phyloP scores from a whole-genome alignment of 1,139 yeast species.

The Protomyces inundatus region DNA sequence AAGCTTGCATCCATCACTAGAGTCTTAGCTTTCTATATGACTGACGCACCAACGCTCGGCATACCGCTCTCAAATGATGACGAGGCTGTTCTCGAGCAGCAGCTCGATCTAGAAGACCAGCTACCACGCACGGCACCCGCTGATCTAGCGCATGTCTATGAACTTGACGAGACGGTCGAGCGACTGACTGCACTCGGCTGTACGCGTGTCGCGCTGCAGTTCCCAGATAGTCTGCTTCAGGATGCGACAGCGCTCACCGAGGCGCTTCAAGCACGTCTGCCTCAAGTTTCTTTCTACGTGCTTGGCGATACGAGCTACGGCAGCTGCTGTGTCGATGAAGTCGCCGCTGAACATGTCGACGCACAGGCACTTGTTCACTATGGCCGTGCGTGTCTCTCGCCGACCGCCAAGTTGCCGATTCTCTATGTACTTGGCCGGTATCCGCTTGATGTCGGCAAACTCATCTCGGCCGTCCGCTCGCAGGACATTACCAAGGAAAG shows the following conservation, averaged over 20 bases:
- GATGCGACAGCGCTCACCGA: slow-evolving; percentile 63
- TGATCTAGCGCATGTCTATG: slow-evolving; percentile 20
- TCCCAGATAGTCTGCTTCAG: slow-evolving; percentile 73
- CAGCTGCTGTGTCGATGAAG: slow-evolving; percentile 93
- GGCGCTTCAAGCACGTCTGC: slow-evolving; percentile 28
- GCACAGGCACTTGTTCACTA: slow-evolving; percentile 86
- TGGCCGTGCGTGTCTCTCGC: slow-evolving; percentile 90
- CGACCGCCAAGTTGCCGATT: slow-evolving; percentile 40
- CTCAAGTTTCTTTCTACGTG: slow-evolving; percentile 32
- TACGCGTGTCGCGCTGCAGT: slow-evolving; percentile 62
- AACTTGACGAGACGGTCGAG: slow-evolving; percentile 9
- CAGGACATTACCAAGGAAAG: background rate
- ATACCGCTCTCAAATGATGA: slow-evolving; percentile 20
- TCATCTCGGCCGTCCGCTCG: slow-evolving; percentile 8
- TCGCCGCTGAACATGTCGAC: slow-evolving; percentile 87
- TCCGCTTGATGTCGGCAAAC: slow-evolving; percentile 27
- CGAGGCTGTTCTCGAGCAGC: slow-evolving; percentile 1
- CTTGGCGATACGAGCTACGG: slow-evolving; percentile 95
- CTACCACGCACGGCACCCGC: slow-evolving; percentile 3
- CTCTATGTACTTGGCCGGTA: slow-evolving; percentile 32
- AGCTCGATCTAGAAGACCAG: background rate
- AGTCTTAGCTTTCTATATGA: background rate
- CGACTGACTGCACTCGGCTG: background rate
- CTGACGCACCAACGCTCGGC: background rate
- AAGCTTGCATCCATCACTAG: background rate